These are phyloP conservation scores for Neoboletus brunneissimus DNA, from an alignment of 768 basidiomycete species.

Conservation along the genomic window DNA sequence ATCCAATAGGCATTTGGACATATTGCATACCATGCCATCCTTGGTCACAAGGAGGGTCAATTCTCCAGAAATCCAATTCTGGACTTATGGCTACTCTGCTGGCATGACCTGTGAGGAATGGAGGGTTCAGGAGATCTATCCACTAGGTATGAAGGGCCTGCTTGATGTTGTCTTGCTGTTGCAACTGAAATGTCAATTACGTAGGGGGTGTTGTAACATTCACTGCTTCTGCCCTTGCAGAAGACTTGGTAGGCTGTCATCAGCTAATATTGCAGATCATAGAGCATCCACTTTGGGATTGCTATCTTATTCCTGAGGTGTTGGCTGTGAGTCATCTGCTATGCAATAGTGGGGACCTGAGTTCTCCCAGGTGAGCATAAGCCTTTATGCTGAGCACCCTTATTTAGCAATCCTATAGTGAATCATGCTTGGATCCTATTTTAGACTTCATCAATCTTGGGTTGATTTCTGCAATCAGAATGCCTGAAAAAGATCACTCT, in stretches of 20 bases:
- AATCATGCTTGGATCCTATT: conserved; percentile 19
- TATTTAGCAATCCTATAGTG: conserved; percentile 1
- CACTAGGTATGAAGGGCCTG: conserved; percentile 47
- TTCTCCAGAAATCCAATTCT: conserved; percentile 51
- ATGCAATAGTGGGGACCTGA: background rate
- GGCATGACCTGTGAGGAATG: conserved; percentile 49
- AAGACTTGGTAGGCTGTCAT: conserved; percentile 48
- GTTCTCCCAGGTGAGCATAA: conserved; percentile 9
- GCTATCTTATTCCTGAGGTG: conserved; percentile 63
- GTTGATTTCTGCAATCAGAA: conserved; percentile 48
- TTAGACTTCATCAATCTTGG: conserved; percentile 48
- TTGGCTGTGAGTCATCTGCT: conserved; percentile 44
- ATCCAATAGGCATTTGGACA: conserved; percentile 55
- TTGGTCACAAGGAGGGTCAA: conserved; percentile 47
- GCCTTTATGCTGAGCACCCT: background rate
- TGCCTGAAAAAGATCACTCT: conserved; percentile 40
- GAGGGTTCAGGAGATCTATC: conserved; percentile 67
- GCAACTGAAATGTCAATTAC: background rate
- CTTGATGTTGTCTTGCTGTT: background rate
- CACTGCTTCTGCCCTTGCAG: conserved; percentile 55
- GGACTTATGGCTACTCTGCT: conserved; percentile 65
- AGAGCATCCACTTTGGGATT: conserved; percentile 65
- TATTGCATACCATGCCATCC: conserved; percentile 47
- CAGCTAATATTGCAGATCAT: conserved; percentile 49
- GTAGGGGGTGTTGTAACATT: conserved; percentile 75